Conservation (phyloP, 2,329 filamentous ascomycete species). For the Chrysoporthe austroafricana region DNA sequence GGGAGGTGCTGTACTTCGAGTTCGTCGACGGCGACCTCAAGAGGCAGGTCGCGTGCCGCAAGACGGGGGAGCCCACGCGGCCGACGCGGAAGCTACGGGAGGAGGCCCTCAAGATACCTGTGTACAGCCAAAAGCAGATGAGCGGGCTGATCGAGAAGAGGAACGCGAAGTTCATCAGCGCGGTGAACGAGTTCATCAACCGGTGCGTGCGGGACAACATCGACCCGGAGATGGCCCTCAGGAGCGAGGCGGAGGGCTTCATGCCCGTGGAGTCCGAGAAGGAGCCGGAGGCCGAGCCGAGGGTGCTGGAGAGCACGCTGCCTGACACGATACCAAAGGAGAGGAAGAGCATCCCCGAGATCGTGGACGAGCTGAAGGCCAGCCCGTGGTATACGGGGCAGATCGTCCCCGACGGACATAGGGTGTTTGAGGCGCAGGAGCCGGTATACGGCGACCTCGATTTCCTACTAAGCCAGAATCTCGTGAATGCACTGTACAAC, state of each 20-base stretch:
- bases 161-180: constrained; percentile 79
- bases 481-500: constrained; percentile 97
- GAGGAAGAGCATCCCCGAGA: constrained; percentile 79
- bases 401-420: constrained; percentile 90
- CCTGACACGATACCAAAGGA: constrained; percentile 78
- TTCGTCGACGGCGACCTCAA: constrained; percentile 92
- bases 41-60: constrained; percentile 71
- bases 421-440: constrained; percentile 85
- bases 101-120: constrained; percentile 87
- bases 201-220: constrained; percentile 65
- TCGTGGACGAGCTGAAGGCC: constrained; percentile 80
- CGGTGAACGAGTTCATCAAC: constrained; percentile 77
- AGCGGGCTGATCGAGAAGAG: constrained; percentile 85
- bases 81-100: constrained; percentile 70
- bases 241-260: constrained; percentile 58
- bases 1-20: constrained; percentile 85
- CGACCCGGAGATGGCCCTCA: constrained; percentile 71
- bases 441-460: constrained; percentile 81
- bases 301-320: constrained; percentile 49
- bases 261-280: constrained; percentile 63
- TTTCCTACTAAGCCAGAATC: constrained; percentile 83
- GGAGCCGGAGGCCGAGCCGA: constrained; percentile 40
- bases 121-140: constrained; percentile 93
- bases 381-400: constrained; percentile 89
- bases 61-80: constrained; percentile 73